phyloP scores from a whole-genome alignment of 2,329 filamentous ascomycete species.

The Xylaria sp. region DNA sequence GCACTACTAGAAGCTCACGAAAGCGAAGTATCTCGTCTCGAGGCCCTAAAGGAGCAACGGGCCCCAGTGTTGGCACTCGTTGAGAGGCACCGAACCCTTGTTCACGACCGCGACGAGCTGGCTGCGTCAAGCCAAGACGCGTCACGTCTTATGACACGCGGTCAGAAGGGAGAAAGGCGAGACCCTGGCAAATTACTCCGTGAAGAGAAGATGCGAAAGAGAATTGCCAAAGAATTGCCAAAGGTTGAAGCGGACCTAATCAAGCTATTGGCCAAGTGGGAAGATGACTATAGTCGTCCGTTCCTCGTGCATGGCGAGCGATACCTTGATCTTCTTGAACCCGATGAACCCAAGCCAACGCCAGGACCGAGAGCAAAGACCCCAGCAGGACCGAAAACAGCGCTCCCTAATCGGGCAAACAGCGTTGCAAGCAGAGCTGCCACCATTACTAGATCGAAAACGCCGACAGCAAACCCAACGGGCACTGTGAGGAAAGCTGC shows the following conservation, averaged over 20 bases:
- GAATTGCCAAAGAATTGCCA: slow-evolving; percentile 93
- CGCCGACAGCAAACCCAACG: slow-evolving; percentile 53
- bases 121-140: slow-evolving; percentile 93
- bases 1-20: slow-evolving; percentile 94
- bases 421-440: slow-evolving; percentile 45
- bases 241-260: slow-evolving; percentile 86
- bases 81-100: slow-evolving; percentile 80
- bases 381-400: slow-evolving; percentile 60
- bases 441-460: slow-evolving; percentile 56
- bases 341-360: slow-evolving; percentile 61
- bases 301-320: slow-evolving; percentile 92
- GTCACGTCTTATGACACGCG: slow-evolving; percentile 87
- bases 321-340: slow-evolving; percentile 85
- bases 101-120: slow-evolving; percentile 86
- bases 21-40: slow-evolving; percentile 82
- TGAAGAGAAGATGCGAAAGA: slow-evolving; percentile 98
- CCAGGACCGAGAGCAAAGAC: slow-evolving; percentile 76
- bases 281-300: slow-evolving; percentile 90
- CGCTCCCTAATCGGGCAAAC: slow-evolving; percentile 44
- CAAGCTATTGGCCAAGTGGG: slow-evolving; percentile 83
- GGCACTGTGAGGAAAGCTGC: slow-evolving; percentile 43
- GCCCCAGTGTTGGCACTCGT: slow-evolving; percentile 82
- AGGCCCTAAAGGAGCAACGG: slow-evolving; percentile 83
- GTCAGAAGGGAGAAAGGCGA: slow-evolving; percentile 89
- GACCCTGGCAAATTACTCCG: slow-evolving; percentile 92